These are phyloP conservation scores for Phaeosphaeria sp. DNA, from an alignment of 2,329 filamentous ascomycete species.

Conservation along the genomic window DNA sequence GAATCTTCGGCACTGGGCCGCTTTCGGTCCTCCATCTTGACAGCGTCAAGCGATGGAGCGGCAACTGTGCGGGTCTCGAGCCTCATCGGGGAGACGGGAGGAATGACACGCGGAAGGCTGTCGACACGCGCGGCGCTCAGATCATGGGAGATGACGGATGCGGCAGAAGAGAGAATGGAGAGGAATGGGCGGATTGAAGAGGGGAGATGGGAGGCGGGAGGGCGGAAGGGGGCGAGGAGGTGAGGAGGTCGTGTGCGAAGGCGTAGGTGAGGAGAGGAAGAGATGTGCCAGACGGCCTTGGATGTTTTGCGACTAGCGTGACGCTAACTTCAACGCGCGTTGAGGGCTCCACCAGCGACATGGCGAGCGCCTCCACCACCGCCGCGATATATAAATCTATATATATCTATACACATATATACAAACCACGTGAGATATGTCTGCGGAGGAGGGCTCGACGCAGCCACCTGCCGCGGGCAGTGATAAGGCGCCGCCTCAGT, in stretches of 20 bases:
- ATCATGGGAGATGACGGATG: conserved; percentile 12
- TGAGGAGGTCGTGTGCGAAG: conserved; percentile 32
- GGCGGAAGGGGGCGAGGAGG: conserved; percentile 16
- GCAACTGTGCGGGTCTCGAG: conserved; percentile 75
- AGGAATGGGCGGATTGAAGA: conserved; percentile 30
- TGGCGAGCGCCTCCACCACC: neutral
- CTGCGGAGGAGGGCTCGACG: conserved; percentile 28
- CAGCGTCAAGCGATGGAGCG: conserved; percentile 78
- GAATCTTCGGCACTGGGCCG: conserved; percentile 87
- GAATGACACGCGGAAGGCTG: conserved; percentile 22
- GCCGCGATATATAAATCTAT: too few relatives aligned
- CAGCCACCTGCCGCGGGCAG: conserved; percentile 16
- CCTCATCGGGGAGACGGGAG: conserved; percentile 75
- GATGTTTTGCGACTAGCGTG: neutral
- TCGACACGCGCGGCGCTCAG: conserved; percentile 27
- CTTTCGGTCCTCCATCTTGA: conserved; percentile 99
- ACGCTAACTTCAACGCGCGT: neutral
- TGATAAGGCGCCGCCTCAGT: conserved; percentile 23
- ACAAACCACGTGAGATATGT: too few relatives aligned
- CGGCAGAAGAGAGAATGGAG: conserved; percentile 1
- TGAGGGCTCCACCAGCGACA: neutral
- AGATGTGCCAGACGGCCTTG: neutral
- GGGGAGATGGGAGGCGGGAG: conserved; percentile 15
- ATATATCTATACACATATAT: too few relatives aligned
- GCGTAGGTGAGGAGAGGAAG: conserved; percentile 19